Evolutionary conservation across 2,329 filamentous ascomycete genomes (phyloP), one percentile per base, ranked within the genome.

Genomic region (Colletotrichum orbiculare): DNA sequence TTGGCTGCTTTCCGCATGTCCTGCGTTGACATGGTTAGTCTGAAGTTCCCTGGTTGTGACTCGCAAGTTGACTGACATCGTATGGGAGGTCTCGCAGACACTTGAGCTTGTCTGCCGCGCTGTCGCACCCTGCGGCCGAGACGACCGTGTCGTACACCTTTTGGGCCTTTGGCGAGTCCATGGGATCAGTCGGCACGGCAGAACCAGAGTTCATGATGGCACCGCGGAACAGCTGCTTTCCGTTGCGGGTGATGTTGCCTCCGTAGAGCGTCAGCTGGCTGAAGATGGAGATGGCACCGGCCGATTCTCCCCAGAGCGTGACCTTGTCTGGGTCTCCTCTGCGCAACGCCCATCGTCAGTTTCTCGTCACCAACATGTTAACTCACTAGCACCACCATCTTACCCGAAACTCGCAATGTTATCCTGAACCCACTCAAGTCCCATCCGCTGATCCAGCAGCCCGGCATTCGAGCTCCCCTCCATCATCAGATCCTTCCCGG

Each of bases 171-270:
- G 76, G 73, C 2, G 81, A 81, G 65, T 88, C 86, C 0, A 89
- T 82, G 0, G 82, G 78, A 35, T 84, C 81, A 0, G 82, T 78
- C 0, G 85, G 84, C 2, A 83, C 72, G 4, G 84, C 73, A 17
- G 78, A 81, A 0, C 87, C 87, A 1, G 83, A 86, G 74, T 86
- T 83, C 88, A 91, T 90, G 69, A 91, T 91, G 4, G 78, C 88
- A 2, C 78, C 88, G 13, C 85, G 82, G 79, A 91, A 91, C 0
- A 91, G 78, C 1, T 85, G 80, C 67, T 87, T 84, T 11, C 85
- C 86, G 11, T 66, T 66, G n/a, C 63, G 53, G 0, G 79, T 86
- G 69, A 85, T 81, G 71, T 91, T 79, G 0, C 89, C 89, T 50
- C 84, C 81, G 65, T 89, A 88, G 43, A 90, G 73, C 1, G 83